Percentiles rank a stretch among this genome's conserved stretches.
Evolutionary conservation across 2,329 filamentous ascomycete species (phyloP).

Genomic region (Diaporthe capsici): DNA sequence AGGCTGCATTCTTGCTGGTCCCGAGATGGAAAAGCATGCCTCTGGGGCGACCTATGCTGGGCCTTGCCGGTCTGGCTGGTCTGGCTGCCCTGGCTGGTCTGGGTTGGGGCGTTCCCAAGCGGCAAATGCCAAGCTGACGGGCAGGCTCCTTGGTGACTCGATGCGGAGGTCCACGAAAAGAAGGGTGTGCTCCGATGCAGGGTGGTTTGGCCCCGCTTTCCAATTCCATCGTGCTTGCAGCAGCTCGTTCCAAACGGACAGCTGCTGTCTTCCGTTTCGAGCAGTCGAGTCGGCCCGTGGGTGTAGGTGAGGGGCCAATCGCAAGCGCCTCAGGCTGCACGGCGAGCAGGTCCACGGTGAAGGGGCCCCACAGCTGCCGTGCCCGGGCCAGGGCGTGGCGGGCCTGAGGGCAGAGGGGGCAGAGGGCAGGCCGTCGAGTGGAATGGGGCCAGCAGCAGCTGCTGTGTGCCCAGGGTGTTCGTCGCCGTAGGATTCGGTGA

Average conservation of each 20-base stretch:
- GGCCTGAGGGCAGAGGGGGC: background rate
- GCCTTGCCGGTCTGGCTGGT: background rate
- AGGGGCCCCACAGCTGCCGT: background rate
- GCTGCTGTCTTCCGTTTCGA: constrained; percentile 3
- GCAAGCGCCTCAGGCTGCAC: background rate
- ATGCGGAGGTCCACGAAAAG: constrained; percentile 16
- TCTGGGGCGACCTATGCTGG: background rate
- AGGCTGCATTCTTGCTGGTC: constrained; percentile 23
- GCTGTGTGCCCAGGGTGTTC: background rate
- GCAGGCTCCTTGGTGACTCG: background rate
- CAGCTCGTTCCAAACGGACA: background rate
- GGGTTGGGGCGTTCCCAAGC: background rate
- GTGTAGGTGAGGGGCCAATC: constrained; percentile 18
- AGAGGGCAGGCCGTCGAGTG: background rate
- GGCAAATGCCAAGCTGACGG: constrained; percentile 20
- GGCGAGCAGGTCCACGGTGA: constrained; percentile 2
- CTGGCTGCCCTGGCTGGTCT: constrained; percentile 1
- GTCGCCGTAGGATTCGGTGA: constrained; percentile 13
- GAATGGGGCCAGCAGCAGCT: background rate
- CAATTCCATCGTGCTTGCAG: constrained; percentile 19
- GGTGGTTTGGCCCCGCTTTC: constrained; percentile 18
- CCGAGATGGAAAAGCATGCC: constrained; percentile 29
- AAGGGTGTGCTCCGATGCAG: constrained; percentile 30
- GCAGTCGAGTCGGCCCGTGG: constrained; percentile 4
- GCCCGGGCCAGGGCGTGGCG: background rate